Evolutionary conservation across 2,329 filamentous ascomycete genomes (phyloP).

Genomic region (Epicoccum sorghinum): DNA sequence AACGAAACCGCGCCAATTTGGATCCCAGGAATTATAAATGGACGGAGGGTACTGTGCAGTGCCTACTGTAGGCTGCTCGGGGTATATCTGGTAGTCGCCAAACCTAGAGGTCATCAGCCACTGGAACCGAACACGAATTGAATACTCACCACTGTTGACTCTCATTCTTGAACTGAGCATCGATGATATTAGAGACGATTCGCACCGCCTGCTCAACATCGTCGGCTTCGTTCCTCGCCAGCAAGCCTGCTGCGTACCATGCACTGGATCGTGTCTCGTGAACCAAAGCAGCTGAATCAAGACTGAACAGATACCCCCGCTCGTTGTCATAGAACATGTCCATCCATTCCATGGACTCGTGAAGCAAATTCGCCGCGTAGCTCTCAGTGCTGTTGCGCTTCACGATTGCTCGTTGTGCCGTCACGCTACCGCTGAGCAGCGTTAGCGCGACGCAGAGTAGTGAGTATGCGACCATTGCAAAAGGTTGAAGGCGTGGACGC

Average conservation of each 20-base stretch:
- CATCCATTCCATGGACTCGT: slow-evolving; percentile 62
- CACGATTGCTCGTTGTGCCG: slow-evolving; percentile 11
- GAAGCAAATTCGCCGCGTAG: slow-evolving; percentile 27
- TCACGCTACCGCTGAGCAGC: slow-evolving; percentile 10
- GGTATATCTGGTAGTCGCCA: slow-evolving; percentile 61
- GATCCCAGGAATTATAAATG: slow-evolving; percentile 66
- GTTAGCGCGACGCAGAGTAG: slow-evolving; percentile 19
- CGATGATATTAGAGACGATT: slow-evolving; percentile 62
- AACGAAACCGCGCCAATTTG: slow-evolving; percentile 69
- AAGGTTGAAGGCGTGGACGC: neutral
- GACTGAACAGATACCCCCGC: slow-evolving; percentile 61
- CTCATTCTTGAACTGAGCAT: slow-evolving; percentile 59
- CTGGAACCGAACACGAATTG: neutral
- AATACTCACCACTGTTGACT: slow-evolving; percentile 60
- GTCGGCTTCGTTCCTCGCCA: slow-evolving; percentile 59
- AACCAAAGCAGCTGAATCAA: slow-evolving; percentile 55
- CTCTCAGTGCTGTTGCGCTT: slow-evolving; percentile 26
- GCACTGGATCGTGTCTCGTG: slow-evolving; percentile 64
- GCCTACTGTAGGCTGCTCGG: slow-evolving; percentile 65
- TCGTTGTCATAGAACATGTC: slow-evolving; percentile 61
- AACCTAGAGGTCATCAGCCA: slow-evolving; percentile 37
- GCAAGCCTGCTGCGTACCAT: slow-evolving; percentile 65
- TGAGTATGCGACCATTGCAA: slow-evolving; percentile 15
- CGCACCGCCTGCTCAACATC: slow-evolving; percentile 59
- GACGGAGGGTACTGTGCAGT: slow-evolving; percentile 55